These are phyloP conservation scores for Vaccinium macrocarpon DNA, from an alignment of 148 eudicot species.

Conservation along the genomic window DNA sequence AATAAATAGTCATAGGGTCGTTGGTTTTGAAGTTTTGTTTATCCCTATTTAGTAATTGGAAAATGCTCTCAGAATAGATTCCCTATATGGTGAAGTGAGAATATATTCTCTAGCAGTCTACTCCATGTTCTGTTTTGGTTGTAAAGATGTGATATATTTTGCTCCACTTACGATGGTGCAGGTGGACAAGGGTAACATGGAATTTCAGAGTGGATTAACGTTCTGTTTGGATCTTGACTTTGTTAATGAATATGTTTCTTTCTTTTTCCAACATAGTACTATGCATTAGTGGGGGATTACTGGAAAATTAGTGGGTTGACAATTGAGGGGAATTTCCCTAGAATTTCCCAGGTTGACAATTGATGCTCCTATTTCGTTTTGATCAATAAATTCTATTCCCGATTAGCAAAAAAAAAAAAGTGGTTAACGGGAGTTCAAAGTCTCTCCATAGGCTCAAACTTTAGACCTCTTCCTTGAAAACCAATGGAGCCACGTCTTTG, in stretches of 20 bases:
- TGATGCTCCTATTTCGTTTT: too few relatives aligned
- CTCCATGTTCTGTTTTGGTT: constrained; percentile 6
- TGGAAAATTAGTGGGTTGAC: too few relatives aligned
- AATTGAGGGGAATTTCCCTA: too few relatives aligned
- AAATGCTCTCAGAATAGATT: neutral
- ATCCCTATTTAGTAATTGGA: neutral
- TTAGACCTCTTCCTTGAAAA: too few relatives aligned
- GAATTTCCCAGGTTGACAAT: too few relatives aligned
- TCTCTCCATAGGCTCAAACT: too few relatives aligned
- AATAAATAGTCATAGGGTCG: neutral
- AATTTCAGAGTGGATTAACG: too few relatives aligned
- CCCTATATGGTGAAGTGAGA: neutral
- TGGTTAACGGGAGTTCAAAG: too few relatives aligned
- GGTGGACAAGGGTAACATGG: neutral
- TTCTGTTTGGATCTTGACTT: neutral
- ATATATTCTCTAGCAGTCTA: neutral
- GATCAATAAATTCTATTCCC: too few relatives aligned
- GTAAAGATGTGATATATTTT: neutral
- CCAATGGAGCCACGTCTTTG: neutral
- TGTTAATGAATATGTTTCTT: neutral
- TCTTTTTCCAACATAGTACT: too few relatives aligned
- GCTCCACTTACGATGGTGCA: neutral
- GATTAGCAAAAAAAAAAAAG: too few relatives aligned
- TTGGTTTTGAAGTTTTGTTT: neutral
- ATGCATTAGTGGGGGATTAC: too few relatives aligned